Evolutionary conservation across 2,329 filamentous ascomycete species (phyloP), one percentile per base, ranked within the genome.

Genomic region (Hymenoscyphus salicellus): DNA sequence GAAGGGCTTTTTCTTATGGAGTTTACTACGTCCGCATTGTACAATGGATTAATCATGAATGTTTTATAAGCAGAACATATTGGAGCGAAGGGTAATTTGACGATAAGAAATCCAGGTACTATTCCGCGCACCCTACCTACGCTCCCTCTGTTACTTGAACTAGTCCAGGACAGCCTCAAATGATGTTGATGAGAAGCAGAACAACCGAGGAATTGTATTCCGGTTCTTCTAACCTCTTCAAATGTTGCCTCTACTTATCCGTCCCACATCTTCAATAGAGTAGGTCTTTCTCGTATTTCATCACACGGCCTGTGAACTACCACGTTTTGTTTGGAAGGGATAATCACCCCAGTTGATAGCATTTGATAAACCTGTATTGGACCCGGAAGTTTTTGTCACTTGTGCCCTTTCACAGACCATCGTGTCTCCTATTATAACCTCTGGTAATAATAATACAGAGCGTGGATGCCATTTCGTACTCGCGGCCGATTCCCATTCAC

Each of bases 11-110:
- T 52, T 58, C 30, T 43, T 58, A 26, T 26, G 11, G 10, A 23
- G 14, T 26, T 36, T 38, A 3, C 30, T 41, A 41, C 55, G n/a
- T 52, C 33, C n/a, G 55, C 33, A 49, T 55, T 49, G 43, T 43
- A 61, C 57, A 38, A 23, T 32, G 46, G 46, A 26, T 26, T 23
- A 52, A 26, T 26, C 46, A 52, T 52, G 46, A 26, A 26, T 52
- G 46, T 52, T 26, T 52, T 52, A 52, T 52, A 52, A 14, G 46
- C 20, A 52, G n/a, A 49, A 38, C 30, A 58, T 58, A 41, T 58
- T 58, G 56, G 33, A 58, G 56, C 14, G 32, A 41, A 49, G 20
- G 43, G 43, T 49, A 49, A 49, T 49, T 23, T 38, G 36, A 38
- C 2, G 36, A 38, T 38, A 38, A 38, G 11, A 52, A 26, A 52